Conservation (phyloP, 2,329 filamentous ascomycete species). For the Mycosphaerella arachidis region DNA sequence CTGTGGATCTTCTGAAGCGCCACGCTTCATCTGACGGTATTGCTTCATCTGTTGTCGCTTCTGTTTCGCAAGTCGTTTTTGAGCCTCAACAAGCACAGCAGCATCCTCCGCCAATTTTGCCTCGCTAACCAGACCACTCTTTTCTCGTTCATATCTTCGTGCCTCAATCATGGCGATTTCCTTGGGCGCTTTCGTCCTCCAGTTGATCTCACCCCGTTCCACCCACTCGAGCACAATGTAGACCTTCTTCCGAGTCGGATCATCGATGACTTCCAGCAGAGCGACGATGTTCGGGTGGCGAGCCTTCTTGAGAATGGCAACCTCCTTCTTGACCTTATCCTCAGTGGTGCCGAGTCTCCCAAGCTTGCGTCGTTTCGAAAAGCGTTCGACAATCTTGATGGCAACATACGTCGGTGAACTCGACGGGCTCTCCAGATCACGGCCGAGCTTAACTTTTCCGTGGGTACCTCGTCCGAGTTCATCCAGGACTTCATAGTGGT, state of each 20-base stretch:
- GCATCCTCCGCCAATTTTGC: constrained; percentile 42
- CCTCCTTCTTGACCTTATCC: constrained; percentile 89
- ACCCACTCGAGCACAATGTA: constrained; percentile 97
- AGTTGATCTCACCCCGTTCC: constrained; percentile 87
- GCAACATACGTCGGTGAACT: constrained; percentile 67
- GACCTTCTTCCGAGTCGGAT: constrained; percentile 92
- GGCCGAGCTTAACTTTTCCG: constrained; percentile 93
- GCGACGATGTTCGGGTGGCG: constrained; percentile 96
- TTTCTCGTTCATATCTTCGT: constrained; percentile 69
- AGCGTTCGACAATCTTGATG: constrained; percentile 97
- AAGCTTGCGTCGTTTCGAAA: constrained; percentile 88
- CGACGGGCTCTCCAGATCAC: constrained; percentile 61
- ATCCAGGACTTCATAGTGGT: constrained; percentile 94
- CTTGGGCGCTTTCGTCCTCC: constrained; percentile 82
- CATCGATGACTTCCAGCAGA: constrained; percentile 93
- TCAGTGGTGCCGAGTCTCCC: constrained; percentile 67
- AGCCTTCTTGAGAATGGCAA: constrained; percentile 97
- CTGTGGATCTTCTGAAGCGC: constrained; percentile 46
- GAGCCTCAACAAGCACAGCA: constrained; percentile 42
- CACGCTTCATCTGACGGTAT: constrained; percentile 28
- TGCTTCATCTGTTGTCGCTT: constrained; percentile 37
- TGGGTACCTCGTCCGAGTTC: constrained; percentile 95
- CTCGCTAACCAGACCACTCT: constrained; percentile 46
- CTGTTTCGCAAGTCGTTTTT: constrained; percentile 53
- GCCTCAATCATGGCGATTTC: constrained; percentile 82